phyloP scores from a whole-genome alignment of 2,329 filamentous ascomycete genomes.

The Penicillium brevicompactum region DNA sequence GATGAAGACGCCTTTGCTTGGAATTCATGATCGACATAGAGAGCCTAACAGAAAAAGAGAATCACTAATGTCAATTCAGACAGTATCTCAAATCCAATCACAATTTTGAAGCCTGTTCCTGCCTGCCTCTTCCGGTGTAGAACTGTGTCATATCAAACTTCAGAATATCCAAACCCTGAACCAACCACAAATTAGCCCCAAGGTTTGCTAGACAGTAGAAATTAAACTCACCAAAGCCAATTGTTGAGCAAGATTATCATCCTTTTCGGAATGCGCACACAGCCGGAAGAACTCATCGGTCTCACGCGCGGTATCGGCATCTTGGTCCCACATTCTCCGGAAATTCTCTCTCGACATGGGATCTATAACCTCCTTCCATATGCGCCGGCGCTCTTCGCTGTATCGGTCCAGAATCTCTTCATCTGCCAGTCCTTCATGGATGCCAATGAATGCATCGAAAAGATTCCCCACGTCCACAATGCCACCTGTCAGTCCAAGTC shows the following conservation, averaged over 20 bases:
- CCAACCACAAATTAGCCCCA: neutral
- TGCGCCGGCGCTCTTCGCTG: no score
- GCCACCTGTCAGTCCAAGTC: no score
- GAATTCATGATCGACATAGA: conserved; percentile 12
- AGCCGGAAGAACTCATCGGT: conserved; percentile 29
- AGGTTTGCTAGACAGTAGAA: neutral
- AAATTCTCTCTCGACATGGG: conserved; percentile 48
- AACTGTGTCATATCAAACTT: conserved; percentile 38
- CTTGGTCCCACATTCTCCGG: conserved; percentile 16
- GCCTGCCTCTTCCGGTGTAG: conserved; percentile 17
- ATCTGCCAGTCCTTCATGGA: no score
- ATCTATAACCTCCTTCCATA: conserved; percentile 28
- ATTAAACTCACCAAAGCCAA: no score
- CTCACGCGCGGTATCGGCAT: no score
- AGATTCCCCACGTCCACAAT: no score
- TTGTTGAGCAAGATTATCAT: conserved; percentile 23
- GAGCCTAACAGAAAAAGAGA: no score
- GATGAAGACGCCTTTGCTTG: conserved; percentile 19
- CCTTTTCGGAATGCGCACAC: conserved; percentile 34
- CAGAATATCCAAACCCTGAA: conserved; percentile 32
- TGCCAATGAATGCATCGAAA: no score
- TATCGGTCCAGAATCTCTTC: no score
- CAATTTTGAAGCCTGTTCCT: neutral
- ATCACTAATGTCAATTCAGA: no score
- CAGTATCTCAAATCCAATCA: neutral